Base-by-base conservation (phyloP, 805 yeast genomes). In the Yueomyces sinensis region DNA sequence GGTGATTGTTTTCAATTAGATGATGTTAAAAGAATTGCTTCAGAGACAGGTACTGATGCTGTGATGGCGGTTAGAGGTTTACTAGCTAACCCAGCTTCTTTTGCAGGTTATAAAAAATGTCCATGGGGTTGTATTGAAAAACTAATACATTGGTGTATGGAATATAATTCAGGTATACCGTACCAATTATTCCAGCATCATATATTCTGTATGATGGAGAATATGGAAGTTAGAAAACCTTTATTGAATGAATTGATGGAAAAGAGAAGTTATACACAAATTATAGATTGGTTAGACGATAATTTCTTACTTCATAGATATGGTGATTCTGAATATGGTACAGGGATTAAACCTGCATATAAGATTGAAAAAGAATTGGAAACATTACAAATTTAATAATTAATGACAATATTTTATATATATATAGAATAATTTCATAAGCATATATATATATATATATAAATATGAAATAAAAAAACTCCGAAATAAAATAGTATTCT, bases 41-140 rank as follows among this genome's bases (percentile, higher is more conserved):
- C 68, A 11, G 52, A 53, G 34, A 86, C 97, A 0, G 79, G 80
- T 1, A 84, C 74, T 29, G 91, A 83, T 52, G 98, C 97, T 6
- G 81, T 91, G 6, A 91, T 91, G 98, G 79, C 96, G 3, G 98
- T 82, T 1, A 62, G 98, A 41, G 98, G 98, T 0, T 63, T 83
- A 3, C 59, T 91, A 33, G 63, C 71, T 20, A 91, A 91, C 53
- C 98, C 98, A 0, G 94, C 87, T 0, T 48, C 91, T 43, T 91
- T 91, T 59, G 71, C 81, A 2, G 94, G 94, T 0, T 70, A 56
- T 49, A 61, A 62, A 0, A 63, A 60, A 34, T 78, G 95, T 2
- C 95, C 97, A 3, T 91, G 97, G 96, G 72, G 77, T 5, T 89
- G 94, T 6, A 61, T 91, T 5, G 98, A 91, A 54, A 63, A 65